These are phyloP conservation scores for Cadophora sp. DNA, from an alignment of 2,329 filamentous ascomycete genomes.

Conservation along the genomic window DNA sequence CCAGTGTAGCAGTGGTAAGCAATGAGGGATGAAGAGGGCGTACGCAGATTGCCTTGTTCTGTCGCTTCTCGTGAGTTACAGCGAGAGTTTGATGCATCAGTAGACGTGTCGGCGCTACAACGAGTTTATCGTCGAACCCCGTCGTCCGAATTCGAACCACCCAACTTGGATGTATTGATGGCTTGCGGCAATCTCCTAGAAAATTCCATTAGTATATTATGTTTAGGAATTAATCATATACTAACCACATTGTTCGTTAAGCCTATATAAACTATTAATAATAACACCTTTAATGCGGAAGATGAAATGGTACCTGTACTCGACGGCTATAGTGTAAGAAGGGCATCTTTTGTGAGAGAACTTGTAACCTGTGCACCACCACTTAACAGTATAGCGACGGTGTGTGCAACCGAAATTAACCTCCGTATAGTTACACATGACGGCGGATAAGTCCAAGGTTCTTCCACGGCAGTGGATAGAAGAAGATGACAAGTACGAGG, in stretches of 20 bases:
- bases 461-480: constrained; percentile 1
- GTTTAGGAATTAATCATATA: neutral
- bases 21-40: too few species aligned
- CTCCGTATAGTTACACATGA: neutral
- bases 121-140: neutral
- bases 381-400: neutral
- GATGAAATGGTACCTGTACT: neutral
- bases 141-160: neutral
- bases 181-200: too few species aligned
- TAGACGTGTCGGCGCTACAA: neutral
- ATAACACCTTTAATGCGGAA: neutral
- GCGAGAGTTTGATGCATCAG: too few species aligned
- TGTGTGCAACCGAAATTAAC: neutral
- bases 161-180: neutral
- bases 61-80: too few species aligned
- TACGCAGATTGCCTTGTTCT: too few species aligned
- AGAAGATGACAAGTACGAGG: neutral
- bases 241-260: neutral
- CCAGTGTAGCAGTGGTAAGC: too few species aligned
- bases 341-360: neutral
- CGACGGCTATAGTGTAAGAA: neutral
- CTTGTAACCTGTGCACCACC: neutral
- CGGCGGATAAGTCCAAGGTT: neutral
- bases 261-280: neutral
- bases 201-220: neutral